Conservation (phyloP, 2,329 filamentous ascomycete species). For the Alternaria sp. region DNA sequence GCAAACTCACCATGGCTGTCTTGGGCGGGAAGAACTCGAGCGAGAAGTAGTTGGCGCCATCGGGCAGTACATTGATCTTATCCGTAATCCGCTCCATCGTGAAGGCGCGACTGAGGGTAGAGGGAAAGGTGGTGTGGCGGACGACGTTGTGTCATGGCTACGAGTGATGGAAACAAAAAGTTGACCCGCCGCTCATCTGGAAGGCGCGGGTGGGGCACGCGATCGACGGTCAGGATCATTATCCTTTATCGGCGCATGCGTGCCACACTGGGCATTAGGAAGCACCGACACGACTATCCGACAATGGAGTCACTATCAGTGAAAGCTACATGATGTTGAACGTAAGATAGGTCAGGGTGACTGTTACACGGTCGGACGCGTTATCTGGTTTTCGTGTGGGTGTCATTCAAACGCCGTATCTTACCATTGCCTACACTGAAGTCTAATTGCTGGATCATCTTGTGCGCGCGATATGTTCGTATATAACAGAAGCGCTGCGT, state of each 20-base stretch:
- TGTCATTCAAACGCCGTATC: too few relatives aligned
- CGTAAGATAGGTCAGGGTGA: too few relatives aligned
- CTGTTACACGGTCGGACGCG: too few relatives aligned
- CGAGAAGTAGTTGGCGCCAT: constrained; percentile 85
- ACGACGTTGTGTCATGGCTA: constrained; percentile 38
- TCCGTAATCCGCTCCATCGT: constrained; percentile 76
- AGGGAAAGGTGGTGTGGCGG: constrained; percentile 12
- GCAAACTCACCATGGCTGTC: constrained; percentile 74
- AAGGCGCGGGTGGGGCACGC: constrained; percentile 30
- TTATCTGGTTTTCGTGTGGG: too few relatives aligned
- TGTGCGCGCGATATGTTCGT: too few relatives aligned
- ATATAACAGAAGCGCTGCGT: too few relatives aligned
- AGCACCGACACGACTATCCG: neutral
- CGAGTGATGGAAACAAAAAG: constrained; percentile 29
- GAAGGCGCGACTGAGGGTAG: neutral
- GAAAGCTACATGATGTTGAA: too few relatives aligned
- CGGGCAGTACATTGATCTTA: constrained; percentile 89
- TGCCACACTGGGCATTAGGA: neutral
- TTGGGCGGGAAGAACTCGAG: constrained; percentile 99
- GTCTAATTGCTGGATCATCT: neutral
- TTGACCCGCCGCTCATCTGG: constrained; percentile 22
- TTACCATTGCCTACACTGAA: too few relatives aligned
- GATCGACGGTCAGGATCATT: constrained; percentile 26
- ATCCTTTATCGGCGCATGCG: constrained; percentile 1
- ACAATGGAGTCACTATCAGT: too few relatives aligned